Conservation (phyloP, 345 rosid genomes). For the Melaleuca quinquenervia region DNA sequence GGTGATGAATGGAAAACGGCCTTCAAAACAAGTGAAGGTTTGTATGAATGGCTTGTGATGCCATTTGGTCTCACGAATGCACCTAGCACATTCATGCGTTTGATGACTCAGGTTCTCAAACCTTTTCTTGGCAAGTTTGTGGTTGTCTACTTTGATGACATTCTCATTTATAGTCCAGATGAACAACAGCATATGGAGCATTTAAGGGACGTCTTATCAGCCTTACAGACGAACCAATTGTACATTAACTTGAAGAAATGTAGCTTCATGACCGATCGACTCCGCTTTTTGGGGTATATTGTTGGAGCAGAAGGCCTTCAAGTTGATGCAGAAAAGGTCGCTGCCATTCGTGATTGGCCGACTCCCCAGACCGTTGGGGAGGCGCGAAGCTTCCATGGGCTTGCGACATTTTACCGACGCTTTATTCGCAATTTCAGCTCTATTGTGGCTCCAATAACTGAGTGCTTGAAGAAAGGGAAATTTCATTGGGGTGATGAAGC, state of each 20-base stretch:
- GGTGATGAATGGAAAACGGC: neutral
- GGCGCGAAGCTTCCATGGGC: accelerated
- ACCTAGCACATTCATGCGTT: neutral
- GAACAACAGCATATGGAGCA: neutral
- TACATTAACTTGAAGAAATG: neutral
- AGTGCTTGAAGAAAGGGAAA: neutral
- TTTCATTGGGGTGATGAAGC: neutral
- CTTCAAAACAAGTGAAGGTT: neutral
- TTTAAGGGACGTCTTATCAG: neutral
- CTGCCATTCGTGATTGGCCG: accelerated
- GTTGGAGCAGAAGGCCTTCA: neutral
- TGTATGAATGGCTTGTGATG: neutral
- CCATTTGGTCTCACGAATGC: neutral
- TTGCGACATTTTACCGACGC: neutral
- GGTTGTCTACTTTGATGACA: constrained; percentile 1
- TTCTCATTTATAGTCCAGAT: neutral
- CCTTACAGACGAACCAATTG: neutral
- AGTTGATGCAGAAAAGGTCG: neutral
- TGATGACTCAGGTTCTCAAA: neutral
- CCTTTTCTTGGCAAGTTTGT: neutral
- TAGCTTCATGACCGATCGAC: neutral
- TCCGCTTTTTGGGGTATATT: accelerated
- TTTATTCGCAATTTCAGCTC: neutral
- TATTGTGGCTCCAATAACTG: neutral
- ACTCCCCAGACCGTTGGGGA: neutral